Base-by-base conservation (phyloP, 768 basidiomycete species). In the Lyophyllum shimeji region DNA sequence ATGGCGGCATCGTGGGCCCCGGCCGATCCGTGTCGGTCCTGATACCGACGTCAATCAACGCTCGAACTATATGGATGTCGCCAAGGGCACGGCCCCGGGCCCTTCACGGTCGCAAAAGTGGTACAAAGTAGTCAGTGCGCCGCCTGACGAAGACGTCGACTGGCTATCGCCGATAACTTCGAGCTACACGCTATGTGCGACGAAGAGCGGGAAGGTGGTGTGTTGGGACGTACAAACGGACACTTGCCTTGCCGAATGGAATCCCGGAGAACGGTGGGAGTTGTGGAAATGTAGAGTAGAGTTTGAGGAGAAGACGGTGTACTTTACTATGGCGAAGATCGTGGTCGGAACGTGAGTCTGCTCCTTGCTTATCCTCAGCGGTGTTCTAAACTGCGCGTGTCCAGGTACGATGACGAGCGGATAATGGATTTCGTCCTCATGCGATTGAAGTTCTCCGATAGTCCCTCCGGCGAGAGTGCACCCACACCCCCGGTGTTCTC, bases 261-360 rank as follows among this genome's bases (percentile, higher is more conserved):
- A 83, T 49, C 86, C 86, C 1, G 77, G 76, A 1, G 74, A 76
- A 20, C 64, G 75, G 17, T 89, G 87, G 87, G 86, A 88, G 62
- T 64, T 90, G 5, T 89, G 87, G 88, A 90, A 90, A 63, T 89
- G 88, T 60, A 72, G 87, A 8, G 87, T 90, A 17, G 88, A 89
- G 63, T 89, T 88, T 63, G 86, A 88, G 39, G 80, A 83, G 59
- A 73, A 83, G 55, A 82, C 83, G 0, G 87, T 89, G 33, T 90
- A 81, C 68, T 88, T 90, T 62, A 86, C 84, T 0, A 89, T 89
- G 86, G 87, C 87, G 1, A 85, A 83, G 65, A 77, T 84, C 25
- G 60, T 87, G 20, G 66, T 72, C 29, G 75, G 74, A 56, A 74
- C 76, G 81, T 82, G 65, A 71, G 80, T 77, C 11, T 17, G 37